phyloP scores from a whole-genome alignment of 2,329 filamentous ascomycete genomes.

The Epichloe gansuensis region DNA sequence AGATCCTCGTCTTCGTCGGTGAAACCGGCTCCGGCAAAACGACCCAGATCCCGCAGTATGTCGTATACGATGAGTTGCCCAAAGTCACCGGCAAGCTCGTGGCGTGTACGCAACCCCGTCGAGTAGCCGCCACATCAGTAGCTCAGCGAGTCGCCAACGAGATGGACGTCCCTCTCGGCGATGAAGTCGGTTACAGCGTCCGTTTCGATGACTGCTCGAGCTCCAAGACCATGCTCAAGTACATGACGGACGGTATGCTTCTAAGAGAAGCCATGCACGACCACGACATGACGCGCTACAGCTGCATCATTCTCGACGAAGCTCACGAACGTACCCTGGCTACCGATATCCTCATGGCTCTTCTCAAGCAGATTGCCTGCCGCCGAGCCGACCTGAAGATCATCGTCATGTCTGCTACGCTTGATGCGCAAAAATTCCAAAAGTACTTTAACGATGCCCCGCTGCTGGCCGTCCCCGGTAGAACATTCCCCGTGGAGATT shows the following conservation, averaged over 20 bases:
- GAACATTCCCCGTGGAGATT: conserved; percentile 93
- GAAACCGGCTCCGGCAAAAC: conserved; percentile 99
- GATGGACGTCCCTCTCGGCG: conserved; percentile 82
- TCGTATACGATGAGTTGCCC: conserved; percentile 91
- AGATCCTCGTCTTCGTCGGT: conserved; percentile 96
- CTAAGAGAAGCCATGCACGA: conserved; percentile 94
- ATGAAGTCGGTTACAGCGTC: conserved; percentile 97
- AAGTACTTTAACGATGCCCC: conserved; percentile 93
- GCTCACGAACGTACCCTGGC: conserved; percentile 95
- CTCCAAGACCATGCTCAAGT: conserved; percentile 84
- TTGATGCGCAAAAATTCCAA: conserved; percentile 97
- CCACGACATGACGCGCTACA: conserved; percentile 80
- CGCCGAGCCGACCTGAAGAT: conserved; percentile 87
- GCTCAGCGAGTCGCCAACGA: conserved; percentile 96
- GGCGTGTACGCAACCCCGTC: conserved; percentile 91
- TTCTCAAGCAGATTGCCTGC: conserved; percentile 78
- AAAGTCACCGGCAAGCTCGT: conserved; percentile 79
- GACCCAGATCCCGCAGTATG: conserved; percentile 96
- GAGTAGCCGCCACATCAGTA: conserved; percentile 97
- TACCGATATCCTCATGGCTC: conserved; percentile 93
- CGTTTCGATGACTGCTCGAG: conserved; percentile 94
- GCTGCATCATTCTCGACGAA: conserved; percentile 96
- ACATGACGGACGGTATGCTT: conserved; percentile 99
- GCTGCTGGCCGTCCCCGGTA: conserved; percentile 81
- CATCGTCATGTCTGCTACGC: conserved; percentile 96